Evolutionary conservation across 1,284 basidiomycete species (phyloP).

Genomic region (Sanguinoderma infundibulare): DNA sequence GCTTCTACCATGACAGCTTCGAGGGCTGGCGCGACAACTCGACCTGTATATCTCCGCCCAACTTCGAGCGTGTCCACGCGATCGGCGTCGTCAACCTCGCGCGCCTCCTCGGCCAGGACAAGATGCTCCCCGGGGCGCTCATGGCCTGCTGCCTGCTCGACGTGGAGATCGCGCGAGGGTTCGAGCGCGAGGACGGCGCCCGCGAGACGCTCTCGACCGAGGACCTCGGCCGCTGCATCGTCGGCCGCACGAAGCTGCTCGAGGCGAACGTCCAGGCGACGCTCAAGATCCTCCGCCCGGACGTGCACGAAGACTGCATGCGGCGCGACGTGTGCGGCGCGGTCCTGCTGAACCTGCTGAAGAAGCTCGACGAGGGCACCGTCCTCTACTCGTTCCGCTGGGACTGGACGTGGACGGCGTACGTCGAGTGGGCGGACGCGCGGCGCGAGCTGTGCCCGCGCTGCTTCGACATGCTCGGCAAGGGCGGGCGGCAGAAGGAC

Average conservation of each 20-base stretch:
- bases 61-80: constrained; percentile 9
- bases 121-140: constrained; percentile 14
- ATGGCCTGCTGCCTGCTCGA: constrained; percentile 17
- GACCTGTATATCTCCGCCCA: constrained; percentile 1
- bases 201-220: constrained; percentile 8
- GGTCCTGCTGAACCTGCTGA: constrained; percentile 7
- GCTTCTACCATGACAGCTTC: constrained; percentile 13
- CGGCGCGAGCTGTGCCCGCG: constrained; percentile 13
- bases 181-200: constrained; percentile 17
- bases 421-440: constrained; percentile 9
- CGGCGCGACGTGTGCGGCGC: background rate
- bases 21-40: background rate
- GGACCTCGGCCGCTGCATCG: constrained; percentile 12
- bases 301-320: background rate
- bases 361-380: constrained; percentile 22
- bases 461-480: constrained; percentile 13
- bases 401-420: constrained; percentile 8
- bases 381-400: constrained; percentile 10
- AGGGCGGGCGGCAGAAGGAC: constrained; percentile 8
- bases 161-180: constrained; percentile 10
- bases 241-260: constrained; percentile 12
- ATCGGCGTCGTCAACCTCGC: constrained; percentile 22
- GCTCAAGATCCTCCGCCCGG: constrained; percentile 1
- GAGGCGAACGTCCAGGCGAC: constrained; percentile 12
- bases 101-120: constrained; percentile 7